Evolutionary conservation across 2,329 filamentous ascomycete genomes (phyloP).

Genomic region (Beauveria pseudobassiana): DNA sequence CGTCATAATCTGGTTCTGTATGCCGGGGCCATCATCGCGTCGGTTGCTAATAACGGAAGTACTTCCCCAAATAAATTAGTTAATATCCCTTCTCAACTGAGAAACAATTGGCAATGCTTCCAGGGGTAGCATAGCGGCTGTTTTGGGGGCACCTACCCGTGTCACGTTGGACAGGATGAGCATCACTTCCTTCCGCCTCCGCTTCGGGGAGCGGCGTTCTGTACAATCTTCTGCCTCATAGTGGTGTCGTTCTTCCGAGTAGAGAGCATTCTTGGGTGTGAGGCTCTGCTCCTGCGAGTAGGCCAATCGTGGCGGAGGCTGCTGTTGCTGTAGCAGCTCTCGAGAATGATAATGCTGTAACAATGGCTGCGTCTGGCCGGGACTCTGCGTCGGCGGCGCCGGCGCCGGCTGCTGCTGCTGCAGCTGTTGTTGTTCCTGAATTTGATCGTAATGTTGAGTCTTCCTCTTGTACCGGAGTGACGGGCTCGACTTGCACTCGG

Average conservation of each 20-base stretch:
- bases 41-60: conserved; percentile 7
- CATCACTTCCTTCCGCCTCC: conserved; percentile 28
- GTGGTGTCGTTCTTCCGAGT: not conserved
- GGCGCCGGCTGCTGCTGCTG: not conserved
- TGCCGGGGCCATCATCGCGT: not conserved
- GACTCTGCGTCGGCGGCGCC: conserved; percentile 17
- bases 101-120: conserved; percentile 8
- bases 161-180: conserved; percentile 26
- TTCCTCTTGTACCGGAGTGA: conserved; percentile 32
- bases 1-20: not conserved
- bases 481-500: conserved; percentile 37
- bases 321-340: conserved; percentile 14
- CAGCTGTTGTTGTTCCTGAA: not conserved
- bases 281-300: not conserved
- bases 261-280: not conserved
- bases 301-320: conserved; percentile 5
- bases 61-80: conserved; percentile 5
- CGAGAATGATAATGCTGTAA: not conserved
- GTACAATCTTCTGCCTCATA: not conserved
- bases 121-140: conserved; percentile 11
- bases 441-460: conserved; percentile 12
- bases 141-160: conserved; percentile 25
- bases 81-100: not conserved
- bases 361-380: conserved; percentile 15
- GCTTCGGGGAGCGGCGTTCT: conserved; percentile 29